Conservation (phyloP, 257 asterid species). For the Nicotiana paniculata region DNA sequence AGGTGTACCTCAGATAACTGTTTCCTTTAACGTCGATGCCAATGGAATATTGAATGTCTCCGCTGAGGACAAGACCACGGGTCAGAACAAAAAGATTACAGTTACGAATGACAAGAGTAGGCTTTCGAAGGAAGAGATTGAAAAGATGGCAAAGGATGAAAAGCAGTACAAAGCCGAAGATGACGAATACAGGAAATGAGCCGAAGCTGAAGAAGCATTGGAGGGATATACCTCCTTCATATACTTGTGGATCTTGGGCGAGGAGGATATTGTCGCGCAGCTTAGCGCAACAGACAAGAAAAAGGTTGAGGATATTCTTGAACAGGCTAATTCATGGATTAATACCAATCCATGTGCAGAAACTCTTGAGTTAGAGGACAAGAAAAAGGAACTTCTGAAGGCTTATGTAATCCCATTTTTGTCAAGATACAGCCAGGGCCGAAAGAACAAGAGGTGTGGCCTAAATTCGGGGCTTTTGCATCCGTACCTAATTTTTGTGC, state of each 20-base stretch:
- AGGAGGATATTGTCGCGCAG: not conserved
- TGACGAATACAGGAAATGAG: not conserved
- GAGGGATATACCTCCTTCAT: no score
- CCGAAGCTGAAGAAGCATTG: not conserved
- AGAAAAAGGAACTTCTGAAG: not conserved
- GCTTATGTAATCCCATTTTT: not conserved
- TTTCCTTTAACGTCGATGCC: not conserved
- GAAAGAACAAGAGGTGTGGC: no score
- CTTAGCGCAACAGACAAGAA: not conserved
- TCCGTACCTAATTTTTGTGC: no score
- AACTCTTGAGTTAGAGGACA: slow-evolving; percentile 5
- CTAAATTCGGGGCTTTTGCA: no score
- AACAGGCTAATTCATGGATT: not conserved
- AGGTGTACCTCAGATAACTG: slow-evolving; percentile 4
- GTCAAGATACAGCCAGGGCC: not conserved
- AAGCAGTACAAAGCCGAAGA: slow-evolving; percentile 11
- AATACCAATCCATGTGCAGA: not conserved
- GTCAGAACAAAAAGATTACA: slow-evolving; percentile 6
- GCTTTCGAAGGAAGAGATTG: slow-evolving; percentile 7
- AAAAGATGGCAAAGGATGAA: slow-evolving; percentile 2
- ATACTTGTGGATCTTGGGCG: not conserved
- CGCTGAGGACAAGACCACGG: not conserved
- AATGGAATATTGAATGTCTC: slow-evolving; percentile 7
- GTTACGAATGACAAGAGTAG: not conserved
- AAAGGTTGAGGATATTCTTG: not conserved